phyloP scores from a whole-genome alignment of 129 eudicot species.

The Gnaphalium uliginosum region DNA sequence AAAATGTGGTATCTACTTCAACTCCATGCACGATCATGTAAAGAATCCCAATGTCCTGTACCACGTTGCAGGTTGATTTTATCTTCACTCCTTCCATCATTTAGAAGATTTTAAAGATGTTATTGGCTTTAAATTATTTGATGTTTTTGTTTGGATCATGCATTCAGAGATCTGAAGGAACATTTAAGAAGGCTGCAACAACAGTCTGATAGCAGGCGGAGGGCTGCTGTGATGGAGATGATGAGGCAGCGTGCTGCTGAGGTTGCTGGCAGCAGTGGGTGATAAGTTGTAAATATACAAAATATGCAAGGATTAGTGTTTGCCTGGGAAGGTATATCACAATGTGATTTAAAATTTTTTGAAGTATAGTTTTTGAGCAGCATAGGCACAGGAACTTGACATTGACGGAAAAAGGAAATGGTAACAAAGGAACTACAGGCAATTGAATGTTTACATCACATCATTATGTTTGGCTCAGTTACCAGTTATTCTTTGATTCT shows the following conservation, averaged over 20 bases:
- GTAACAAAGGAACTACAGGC: slow-evolving; percentile 22
- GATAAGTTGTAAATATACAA: slow-evolving; percentile 40
- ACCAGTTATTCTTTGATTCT: slow-evolving; percentile 36
- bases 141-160: slow-evolving; percentile 4
- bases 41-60: slow-evolving; percentile 81
- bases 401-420: slow-evolving; percentile 18
- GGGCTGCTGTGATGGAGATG: slow-evolving; percentile 97
- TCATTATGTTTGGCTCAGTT: slow-evolving; percentile 20
- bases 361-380: slow-evolving; percentile 16
- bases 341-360: slow-evolving; percentile 16
- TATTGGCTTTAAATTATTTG: background rate
- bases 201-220: slow-evolving; percentile 84
- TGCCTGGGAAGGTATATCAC: slow-evolving; percentile 14
- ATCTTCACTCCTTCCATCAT: background rate
- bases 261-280: slow-evolving; percentile 57
- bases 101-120: background rate
- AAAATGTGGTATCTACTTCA: slow-evolving; percentile 97
- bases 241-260: slow-evolving; percentile 98
- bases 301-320: background rate
- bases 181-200: slow-evolving; percentile 80
- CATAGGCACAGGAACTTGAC: slow-evolving; percentile 26
- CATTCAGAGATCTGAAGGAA: slow-evolving; percentile 77
- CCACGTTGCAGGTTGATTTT: slow-evolving; percentile 89
- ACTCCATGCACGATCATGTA: slow-evolving; percentile 95
- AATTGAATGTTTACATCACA: background rate